Percentiles rank a stretch among this genome's conserved stretches.
phyloP scores from a whole-genome alignment of 2,329 filamentous ascomycete species.

The Aureobasidium musti region DNA sequence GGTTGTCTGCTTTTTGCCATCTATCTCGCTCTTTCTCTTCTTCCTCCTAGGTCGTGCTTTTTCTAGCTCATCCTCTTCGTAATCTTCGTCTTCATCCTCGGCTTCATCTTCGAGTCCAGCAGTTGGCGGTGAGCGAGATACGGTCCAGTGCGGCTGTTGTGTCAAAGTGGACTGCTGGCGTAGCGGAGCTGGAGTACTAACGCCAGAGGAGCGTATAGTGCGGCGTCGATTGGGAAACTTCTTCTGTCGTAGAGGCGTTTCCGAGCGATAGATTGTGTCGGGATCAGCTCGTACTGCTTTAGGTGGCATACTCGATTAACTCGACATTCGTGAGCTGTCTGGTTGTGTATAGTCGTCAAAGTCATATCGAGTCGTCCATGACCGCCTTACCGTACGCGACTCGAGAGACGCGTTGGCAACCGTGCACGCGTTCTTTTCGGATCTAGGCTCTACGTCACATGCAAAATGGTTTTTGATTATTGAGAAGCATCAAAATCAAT shows the following conservation, averaged over 20 bases:
- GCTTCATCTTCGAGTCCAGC: background rate
- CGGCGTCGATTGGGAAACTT: slow-evolving; percentile 25
- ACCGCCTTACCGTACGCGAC: background rate
- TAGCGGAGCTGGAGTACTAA: slow-evolving; percentile 3
- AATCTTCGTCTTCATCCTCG: slow-evolving; percentile 14
- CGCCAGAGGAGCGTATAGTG: slow-evolving; percentile 1
- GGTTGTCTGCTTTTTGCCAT: slow-evolving; percentile 31
- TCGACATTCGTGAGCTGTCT: background rate
- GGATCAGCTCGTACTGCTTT: background rate
- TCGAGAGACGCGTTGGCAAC: slow-evolving; percentile 5
- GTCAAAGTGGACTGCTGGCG: slow-evolving; percentile 26
- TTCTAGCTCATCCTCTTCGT: slow-evolving; percentile 22
- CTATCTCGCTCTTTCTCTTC: slow-evolving; percentile 26
- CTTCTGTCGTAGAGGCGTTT: slow-evolving; percentile 28
- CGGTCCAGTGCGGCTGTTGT: slow-evolving; percentile 3
- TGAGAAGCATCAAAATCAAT: background rate
- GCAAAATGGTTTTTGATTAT: background rate
- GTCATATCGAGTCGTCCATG: too few species aligned
- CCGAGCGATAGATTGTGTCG: slow-evolving; percentile 26
- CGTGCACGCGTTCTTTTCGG: slow-evolving; percentile 12
- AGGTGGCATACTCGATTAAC: slow-evolving; percentile 10
- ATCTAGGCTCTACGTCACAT: slow-evolving; percentile 16
- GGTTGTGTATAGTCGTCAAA: background rate
- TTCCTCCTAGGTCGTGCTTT: slow-evolving; percentile 21
- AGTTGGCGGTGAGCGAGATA: background rate